Conservation (phyloP, 1,139 yeast species). For the Yamadazyma atlantica region DNA sequence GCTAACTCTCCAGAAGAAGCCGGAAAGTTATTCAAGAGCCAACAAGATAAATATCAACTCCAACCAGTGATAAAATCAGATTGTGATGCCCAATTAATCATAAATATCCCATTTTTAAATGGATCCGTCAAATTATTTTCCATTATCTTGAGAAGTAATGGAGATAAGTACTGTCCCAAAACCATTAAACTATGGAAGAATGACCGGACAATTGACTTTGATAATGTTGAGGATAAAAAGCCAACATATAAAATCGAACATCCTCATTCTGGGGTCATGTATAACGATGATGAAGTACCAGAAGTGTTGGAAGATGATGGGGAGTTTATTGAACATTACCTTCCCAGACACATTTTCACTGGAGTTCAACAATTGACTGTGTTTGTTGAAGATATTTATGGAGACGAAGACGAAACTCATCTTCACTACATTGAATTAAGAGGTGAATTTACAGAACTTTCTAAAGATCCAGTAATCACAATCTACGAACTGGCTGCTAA, state of each 20-base stretch:
- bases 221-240: constrained; percentile 49
- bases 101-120: constrained; percentile 72
- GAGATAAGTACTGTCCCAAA: constrained; percentile 64
- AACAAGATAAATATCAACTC: constrained; percentile 41
- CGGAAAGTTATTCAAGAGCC: constrained; percentile 48
- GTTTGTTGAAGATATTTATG: constrained; percentile 63
- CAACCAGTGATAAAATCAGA: constrained; percentile 64
- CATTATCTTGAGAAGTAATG: constrained; percentile 64
- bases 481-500: constrained; percentile 90
- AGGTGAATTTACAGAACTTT: constrained; percentile 69
- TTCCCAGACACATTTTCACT: constrained; percentile 74
- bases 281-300: constrained; percentile 35
- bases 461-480: constrained; percentile 69
- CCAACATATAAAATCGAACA: constrained; percentile 59
- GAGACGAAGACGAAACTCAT: constrained; percentile 53
- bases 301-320: constrained; percentile 31
- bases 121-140: constrained; percentile 76
- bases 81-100: constrained; percentile 75
- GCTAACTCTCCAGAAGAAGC: constrained; percentile 52
- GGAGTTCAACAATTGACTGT: constrained; percentile 68
- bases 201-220: constrained; percentile 65
- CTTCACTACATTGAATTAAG: constrained; percentile 75
- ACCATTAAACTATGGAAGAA: constrained; percentile 74
- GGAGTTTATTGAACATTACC: constrained; percentile 78
- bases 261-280: constrained; percentile 56